Percentiles rank a stretch among this genome's conserved stretches.
phyloP scores from a whole-genome alignment of 2,329 filamentous ascomycete genomes.

The Phialocephala sp. region DNA sequence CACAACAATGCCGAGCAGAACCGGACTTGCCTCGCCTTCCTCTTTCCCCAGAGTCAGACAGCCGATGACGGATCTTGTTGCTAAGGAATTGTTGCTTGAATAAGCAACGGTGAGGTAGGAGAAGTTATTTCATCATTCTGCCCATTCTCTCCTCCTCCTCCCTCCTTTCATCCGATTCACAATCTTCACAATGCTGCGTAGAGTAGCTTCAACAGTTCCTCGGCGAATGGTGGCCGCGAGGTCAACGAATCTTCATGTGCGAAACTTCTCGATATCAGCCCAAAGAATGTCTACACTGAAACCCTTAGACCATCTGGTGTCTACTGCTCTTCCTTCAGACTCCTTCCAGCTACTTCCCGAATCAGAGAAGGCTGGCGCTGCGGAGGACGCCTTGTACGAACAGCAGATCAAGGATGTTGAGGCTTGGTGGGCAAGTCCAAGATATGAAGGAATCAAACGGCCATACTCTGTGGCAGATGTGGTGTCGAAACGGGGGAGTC shows the following conservation, averaged over 20 bases:
- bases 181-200: constrained; percentile 40
- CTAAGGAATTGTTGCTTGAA: constrained; percentile 17
- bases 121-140: constrained; percentile 19
- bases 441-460: constrained; percentile 87
- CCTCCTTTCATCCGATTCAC: constrained; percentile 6
- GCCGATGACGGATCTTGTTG: constrained; percentile 31
- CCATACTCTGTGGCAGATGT: constrained; percentile 91
- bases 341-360: constrained; percentile 86
- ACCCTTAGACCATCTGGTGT: constrained; percentile 39
- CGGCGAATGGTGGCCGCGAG: constrained; percentile 34
- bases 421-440: constrained; percentile 86
- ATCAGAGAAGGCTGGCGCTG: constrained; percentile 73
- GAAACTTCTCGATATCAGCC: constrained; percentile 34
- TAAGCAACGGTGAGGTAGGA: constrained; percentile 26
- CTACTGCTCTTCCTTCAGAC: constrained; percentile 57
- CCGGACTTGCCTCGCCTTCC: constrained; percentile 18
- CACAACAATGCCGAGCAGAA: constrained; percentile 27
- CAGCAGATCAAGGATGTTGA: constrained; percentile 84
- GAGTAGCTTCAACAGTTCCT: constrained; percentile 35
- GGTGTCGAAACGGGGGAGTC: constrained; percentile 87
- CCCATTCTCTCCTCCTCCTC: constrained; percentile 13
- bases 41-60: background rate
- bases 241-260: constrained; percentile 26
- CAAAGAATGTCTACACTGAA: constrained; percentile 37
- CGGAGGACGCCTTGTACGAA: constrained; percentile 86